A percentile compares a stretch with the other conserved stretches of the same genome.
Evolutionary conservation across 768 basidiomycete genomes (phyloP).

Genomic region (Russula emetica): DNA sequence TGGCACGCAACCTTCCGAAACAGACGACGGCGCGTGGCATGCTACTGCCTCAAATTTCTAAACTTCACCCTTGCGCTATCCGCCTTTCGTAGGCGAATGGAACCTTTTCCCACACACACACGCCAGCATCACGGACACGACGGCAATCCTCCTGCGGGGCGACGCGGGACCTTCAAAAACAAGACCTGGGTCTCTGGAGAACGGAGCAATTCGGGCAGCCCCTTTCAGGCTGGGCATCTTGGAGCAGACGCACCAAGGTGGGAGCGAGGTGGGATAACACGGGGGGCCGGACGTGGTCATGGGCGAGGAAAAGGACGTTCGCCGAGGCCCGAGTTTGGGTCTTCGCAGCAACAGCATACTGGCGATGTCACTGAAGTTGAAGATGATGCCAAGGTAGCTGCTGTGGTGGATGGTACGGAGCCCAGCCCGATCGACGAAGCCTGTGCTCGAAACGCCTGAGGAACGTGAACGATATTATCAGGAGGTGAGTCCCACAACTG

Average conservation of each 20-base stretch:
- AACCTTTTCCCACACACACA: constrained; percentile 9
- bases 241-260: constrained; percentile 49
- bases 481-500: constrained; percentile 46
- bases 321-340: constrained; percentile 30
- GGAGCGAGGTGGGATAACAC: constrained; percentile 55
- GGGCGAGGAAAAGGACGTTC: constrained; percentile 39
- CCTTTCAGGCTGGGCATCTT: constrained; percentile 14
- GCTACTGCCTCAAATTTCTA: too few relatives aligned
- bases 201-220: constrained; percentile 15
- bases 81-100: too few relatives aligned
- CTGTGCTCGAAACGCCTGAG: constrained; percentile 53
- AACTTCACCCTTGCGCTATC: too few relatives aligned
- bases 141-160: background rate
- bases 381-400: constrained; percentile 36
- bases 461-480: constrained; percentile 68
- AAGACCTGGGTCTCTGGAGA: constrained; percentile 23
- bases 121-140: constrained; percentile 21
- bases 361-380: constrained; percentile 28
- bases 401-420: constrained; percentile 33
- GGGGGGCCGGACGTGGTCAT: constrained; percentile 43
- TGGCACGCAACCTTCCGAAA: too few relatives aligned
- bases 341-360: constrained; percentile 14
- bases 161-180: constrained; percentile 27
- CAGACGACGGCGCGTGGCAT: too few relatives aligned
- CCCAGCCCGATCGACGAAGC: constrained; percentile 38